Evolutionary conservation across 495 filamentous ascomycete genomes (phyloP).

Genomic region (Penicillium arizonense): DNA sequence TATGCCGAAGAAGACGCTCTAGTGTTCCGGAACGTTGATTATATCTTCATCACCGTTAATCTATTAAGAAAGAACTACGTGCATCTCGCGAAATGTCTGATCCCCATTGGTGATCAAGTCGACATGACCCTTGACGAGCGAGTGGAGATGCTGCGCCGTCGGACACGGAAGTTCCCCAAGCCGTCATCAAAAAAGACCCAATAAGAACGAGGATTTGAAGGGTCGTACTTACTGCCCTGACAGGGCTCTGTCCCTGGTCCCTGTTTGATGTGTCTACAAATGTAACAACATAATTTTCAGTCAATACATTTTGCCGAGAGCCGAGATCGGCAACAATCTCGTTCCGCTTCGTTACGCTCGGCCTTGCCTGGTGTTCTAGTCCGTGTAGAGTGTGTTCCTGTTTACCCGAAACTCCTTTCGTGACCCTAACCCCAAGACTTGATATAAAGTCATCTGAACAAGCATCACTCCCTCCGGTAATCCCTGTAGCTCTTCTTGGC

Average conservation of each 20-base stretch:
- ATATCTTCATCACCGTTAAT: slow-evolving; percentile 62
- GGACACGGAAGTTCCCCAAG: slow-evolving; percentile 59
- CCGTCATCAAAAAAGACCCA: slow-evolving; percentile 47
- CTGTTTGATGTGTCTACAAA: background rate
- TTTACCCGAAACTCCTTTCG: no score
- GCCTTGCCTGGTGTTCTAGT: no score
- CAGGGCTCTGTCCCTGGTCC: background rate
- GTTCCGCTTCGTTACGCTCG: background rate
- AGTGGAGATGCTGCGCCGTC: slow-evolving; percentile 58
- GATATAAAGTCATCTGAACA: no score
- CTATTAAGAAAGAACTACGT: slow-evolving; percentile 62
- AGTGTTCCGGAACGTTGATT: slow-evolving; percentile 71
- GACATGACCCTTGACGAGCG: slow-evolving; percentile 57
- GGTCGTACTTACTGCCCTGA: background rate
- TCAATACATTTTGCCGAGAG: background rate
- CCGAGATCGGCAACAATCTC: background rate
- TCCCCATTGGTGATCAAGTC: slow-evolving; percentile 68
- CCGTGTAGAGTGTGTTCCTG: no score
- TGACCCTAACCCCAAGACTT: no score
- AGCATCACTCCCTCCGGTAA: no score
- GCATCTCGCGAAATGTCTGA: slow-evolving; percentile 60
- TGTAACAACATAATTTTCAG: background rate
- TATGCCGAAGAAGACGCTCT: slow-evolving; percentile 61
- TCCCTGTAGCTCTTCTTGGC: no score
- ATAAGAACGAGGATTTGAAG: slow-evolving; percentile 15